A percentile compares a stretch with the other conserved stretches of the same genome.
Conservation (phyloP, 306 rosid species). For the Corylus heterophylla region DNA sequence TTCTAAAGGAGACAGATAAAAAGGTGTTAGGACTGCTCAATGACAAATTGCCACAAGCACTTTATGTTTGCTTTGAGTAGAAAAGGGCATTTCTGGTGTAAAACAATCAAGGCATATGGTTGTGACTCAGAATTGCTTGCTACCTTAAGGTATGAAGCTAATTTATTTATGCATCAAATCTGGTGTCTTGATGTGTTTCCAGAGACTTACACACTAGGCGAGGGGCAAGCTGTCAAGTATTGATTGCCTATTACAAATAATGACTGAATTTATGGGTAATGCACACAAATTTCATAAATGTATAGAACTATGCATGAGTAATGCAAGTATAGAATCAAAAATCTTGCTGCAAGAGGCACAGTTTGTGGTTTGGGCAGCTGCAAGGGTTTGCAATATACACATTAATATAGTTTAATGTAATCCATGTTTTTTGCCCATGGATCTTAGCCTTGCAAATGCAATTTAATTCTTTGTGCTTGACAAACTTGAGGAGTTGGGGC, state of each 20-base stretch:
- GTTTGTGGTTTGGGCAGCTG: not conserved
- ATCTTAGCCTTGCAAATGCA: not conserved
- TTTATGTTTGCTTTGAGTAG: too few relatives aligned
- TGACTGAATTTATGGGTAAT: not conserved
- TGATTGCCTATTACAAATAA: not conserved
- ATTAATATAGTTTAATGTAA: not conserved
- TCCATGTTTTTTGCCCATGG: not conserved
- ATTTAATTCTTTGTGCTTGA: not conserved
- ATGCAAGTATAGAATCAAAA: not conserved
- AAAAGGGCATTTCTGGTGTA: too few relatives aligned
- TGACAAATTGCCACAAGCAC: too few relatives aligned
- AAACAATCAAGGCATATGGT: too few relatives aligned
- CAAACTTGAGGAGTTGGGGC: not conserved
- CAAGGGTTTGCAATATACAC: not conserved
- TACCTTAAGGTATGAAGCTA: too few relatives aligned
- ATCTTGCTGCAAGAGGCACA: not conserved
- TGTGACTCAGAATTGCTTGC: too few relatives aligned
- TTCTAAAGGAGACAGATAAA: not conserved
- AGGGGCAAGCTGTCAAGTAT: too few relatives aligned
- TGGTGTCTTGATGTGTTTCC: too few relatives aligned
- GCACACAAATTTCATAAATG: not conserved
- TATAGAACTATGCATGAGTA: not conserved
- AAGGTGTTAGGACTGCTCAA: too few relatives aligned
- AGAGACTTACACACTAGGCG: too few relatives aligned
- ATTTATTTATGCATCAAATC: too few relatives aligned